These are phyloP conservation scores for Entoloma clypeatum DNA, from an alignment of 1,284 basidiomycete genomes.

Conservation along the genomic window DNA sequence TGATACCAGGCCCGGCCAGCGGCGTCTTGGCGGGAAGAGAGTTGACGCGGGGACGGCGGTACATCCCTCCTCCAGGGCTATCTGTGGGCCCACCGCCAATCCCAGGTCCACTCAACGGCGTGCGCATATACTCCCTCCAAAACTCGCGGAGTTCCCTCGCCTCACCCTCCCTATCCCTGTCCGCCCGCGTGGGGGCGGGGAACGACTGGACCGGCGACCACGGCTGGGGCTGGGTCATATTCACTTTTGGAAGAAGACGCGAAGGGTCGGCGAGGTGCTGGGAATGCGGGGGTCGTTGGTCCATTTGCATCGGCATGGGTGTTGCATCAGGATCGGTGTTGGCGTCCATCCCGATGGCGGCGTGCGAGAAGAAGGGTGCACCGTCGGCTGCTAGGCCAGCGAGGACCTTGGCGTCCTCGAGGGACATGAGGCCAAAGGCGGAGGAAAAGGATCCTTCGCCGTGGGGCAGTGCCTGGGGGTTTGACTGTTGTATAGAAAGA, in stretches of 20 bases:
- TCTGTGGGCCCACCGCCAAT: not conserved
- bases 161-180: slow-evolving; percentile 48
- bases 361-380: slow-evolving; percentile 55
- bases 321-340: slow-evolving; percentile 42
- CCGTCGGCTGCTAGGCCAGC: slow-evolving; percentile 54
- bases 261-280: not conserved
- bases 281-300: not conserved
- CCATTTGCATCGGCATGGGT: slow-evolving; percentile 31
- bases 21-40: slow-evolving; percentile 69
- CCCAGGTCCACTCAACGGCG: slow-evolving; percentile 56
- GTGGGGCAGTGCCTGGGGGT: slow-evolving; percentile 13
- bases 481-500: not conserved
- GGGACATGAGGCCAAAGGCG: slow-evolving; percentile 66
- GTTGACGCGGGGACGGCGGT: slow-evolving; percentile 51
- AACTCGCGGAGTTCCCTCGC: slow-evolving; percentile 61
- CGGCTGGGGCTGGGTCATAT: slow-evolving; percentile 58
- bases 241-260: slow-evolving; percentile 23
- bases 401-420: slow-evolving; percentile 64
- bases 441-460: slow-evolving; percentile 52
- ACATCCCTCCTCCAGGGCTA: no score
- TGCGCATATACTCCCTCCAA: slow-evolving; percentile 73
- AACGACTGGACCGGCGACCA: no score
- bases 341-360: slow-evolving; percentile 16
- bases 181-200: slow-evolving; percentile 27
- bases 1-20: not conserved